These are phyloP conservation scores for Phaffia tasmanica DNA, from an alignment of 768 basidiomycete species.

Conservation along the genomic window DNA sequence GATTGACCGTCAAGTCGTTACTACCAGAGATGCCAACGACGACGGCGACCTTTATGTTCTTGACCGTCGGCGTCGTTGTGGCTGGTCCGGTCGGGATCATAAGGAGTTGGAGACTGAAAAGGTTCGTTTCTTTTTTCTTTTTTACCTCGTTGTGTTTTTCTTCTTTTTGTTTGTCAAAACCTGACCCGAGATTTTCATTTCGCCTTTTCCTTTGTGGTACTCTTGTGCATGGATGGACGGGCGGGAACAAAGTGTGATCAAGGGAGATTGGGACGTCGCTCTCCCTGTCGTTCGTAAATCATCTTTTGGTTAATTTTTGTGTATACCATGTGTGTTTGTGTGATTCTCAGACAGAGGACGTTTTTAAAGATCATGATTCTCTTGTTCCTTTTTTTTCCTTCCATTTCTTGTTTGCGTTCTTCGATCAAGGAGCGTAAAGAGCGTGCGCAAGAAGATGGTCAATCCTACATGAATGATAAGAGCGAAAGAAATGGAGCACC, in stretches of 20 bases:
- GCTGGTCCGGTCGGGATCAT: conserved; percentile 1
- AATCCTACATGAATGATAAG: too few relatives aligned
- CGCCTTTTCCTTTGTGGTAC: background rate
- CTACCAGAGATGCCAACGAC: background rate
- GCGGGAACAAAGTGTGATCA: conserved; percentile 24
- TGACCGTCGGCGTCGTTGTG: conserved; percentile 2
- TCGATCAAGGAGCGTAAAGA: too few relatives aligned
- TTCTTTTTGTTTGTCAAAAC: background rate
- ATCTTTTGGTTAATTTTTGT: too few relatives aligned
- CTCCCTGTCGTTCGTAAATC: conserved; percentile 10
- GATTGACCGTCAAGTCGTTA: background rate
- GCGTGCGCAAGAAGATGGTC: too few relatives aligned
- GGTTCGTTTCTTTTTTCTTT: background rate
- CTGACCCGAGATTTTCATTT: background rate
- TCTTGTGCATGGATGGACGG: too few relatives aligned
- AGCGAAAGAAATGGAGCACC: too few relatives aligned
- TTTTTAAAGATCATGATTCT: too few relatives aligned
- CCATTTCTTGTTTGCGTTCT: too few relatives aligned
- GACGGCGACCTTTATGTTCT: background rate
- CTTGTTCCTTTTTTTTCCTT: too few relatives aligned
- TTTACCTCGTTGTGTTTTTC: background rate
- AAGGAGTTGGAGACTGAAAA: conserved; percentile 17
- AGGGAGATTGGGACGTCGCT: conserved; percentile 19
- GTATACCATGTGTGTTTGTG: too few relatives aligned
- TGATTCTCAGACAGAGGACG: too few relatives aligned